Conservation (phyloP, 176 grass and related monocot species). For the Phyllostachys edulis region DNA sequence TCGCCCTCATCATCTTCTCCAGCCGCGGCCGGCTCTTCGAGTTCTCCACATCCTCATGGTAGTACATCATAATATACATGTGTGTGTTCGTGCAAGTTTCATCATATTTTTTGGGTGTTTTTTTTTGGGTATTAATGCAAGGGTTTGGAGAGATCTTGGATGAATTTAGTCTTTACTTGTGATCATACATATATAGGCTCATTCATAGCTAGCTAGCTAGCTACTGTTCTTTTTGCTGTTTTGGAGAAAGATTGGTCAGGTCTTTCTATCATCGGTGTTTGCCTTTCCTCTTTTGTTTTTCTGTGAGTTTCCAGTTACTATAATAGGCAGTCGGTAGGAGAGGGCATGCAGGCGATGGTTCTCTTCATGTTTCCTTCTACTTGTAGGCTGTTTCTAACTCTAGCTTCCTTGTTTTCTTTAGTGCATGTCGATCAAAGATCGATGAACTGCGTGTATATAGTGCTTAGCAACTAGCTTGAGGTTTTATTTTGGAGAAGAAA, state of each 20-base stretch:
- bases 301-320: background rate
- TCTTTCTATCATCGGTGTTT: background rate
- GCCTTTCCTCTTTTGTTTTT: conserved; percentile 37
- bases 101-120: background rate
- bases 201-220: background rate
- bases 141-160: background rate
- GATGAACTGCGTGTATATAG: background rate
- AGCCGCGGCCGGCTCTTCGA: conserved; percentile 85
- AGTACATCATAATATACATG: background rate
- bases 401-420: background rate
- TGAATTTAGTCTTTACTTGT: background rate
- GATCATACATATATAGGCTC: background rate
- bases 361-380: conserved; percentile 10
- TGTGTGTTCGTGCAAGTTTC: background rate
- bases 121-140: conserved; percentile 1
- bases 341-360: background rate
- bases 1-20: conserved; percentile 97
- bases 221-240: conserved; percentile 28
- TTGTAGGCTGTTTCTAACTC: background rate
- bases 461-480: background rate
- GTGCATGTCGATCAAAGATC: background rate
- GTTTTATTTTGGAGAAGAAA: background rate
- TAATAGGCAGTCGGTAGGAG: background rate
- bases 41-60: conserved; percentile 85
- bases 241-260: conserved; percentile 8